Percentiles rank a stretch among this genome's conserved stretches.
Evolutionary conservation across 2,329 filamentous ascomycete species (phyloP).

Genomic region (Exophiala aquamarina): DNA sequence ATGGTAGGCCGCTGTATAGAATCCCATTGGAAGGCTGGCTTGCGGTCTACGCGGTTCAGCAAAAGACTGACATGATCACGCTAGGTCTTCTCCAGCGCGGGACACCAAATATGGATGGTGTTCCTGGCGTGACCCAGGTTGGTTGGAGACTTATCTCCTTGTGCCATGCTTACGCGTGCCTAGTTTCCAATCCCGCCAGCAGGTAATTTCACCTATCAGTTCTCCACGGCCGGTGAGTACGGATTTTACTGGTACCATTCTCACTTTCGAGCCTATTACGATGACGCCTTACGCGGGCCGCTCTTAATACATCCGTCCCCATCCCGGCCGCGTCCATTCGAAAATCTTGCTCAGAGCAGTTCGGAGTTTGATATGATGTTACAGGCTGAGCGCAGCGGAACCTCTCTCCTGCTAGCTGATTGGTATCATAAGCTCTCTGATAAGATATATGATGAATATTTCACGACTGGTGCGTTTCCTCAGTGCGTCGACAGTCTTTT

Average conservation of each 20-base stretch:
- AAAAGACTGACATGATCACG: conserved; percentile 1
- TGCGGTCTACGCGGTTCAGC: conserved; percentile 7
- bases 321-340: conserved; percentile 19
- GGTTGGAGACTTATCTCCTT: neutral
- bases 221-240: conserved; percentile 13
- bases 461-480: conserved; percentile 21
- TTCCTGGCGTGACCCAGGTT: conserved; percentile 13
- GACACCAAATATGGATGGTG: conserved; percentile 11
- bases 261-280: conserved; percentile 21
- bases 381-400: conserved; percentile 18
- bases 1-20: conserved; percentile 47
- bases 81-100: conserved; percentile 13
- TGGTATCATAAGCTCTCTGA: conserved; percentile 22
- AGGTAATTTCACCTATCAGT: conserved; percentile 17
- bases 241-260: conserved; percentile 18
- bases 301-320: conserved; percentile 17
- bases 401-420: conserved; percentile 18
- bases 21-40: conserved; percentile 1
- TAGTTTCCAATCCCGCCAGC: conserved; percentile 15
- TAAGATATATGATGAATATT: conserved; percentile 18
- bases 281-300: conserved; percentile 17
- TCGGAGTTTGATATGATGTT: conserved; percentile 16
- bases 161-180: conserved; percentile 4
- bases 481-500: conserved; percentile 24
- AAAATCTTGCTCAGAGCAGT: conserved; percentile 14